Evolutionary conservation across 768 basidiomycete species (phyloP), one percentile per base, ranked within the genome.

Genomic region (Psilocybe cubensis): DNA sequence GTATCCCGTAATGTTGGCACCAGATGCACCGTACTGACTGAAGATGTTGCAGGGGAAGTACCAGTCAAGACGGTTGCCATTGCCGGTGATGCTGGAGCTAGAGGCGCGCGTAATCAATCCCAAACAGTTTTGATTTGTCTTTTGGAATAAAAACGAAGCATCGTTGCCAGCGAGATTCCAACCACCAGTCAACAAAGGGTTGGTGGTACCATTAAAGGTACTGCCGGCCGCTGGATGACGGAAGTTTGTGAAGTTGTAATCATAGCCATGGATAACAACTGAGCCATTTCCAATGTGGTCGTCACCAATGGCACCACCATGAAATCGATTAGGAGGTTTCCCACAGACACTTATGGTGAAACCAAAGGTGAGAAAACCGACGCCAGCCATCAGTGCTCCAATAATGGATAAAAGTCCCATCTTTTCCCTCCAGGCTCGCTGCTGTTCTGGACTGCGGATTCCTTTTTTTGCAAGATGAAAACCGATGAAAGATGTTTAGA

Each of bases 351-450:
- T 76, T 68, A 94, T 85, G 9, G 95, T 98, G 79, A 99, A 99
- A 7, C 97, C 97, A 75, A 99, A 99, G 10, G 97, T 99, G 69
- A 99, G 80, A 84, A 94, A 99, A 68, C 96, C 97, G 66, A 99
- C 97, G 52, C 79, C 84, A 17, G 92, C 91, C 96, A 98, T 97
- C 60, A 95, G 82, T n/a, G 73, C 4, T 14, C 83, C 70, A 67
- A 96, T 93, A 72, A 98, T 80, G 62, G 81, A 77, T 47, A 99
- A 78, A 23, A 99, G 83, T 7, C 96, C 97, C 74, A 98, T 94
- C 78, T 99, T 99, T 76, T 99, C 97, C 61, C 97, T 83, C 96
- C 96, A 99, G 41, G 97, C 97, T 47, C 94, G 86, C 71, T 97
- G 95, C 63, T 90, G 91, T 62, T 99, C 97, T 0, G 93, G 90